These are phyloP conservation scores for Amanita subjunquillea DNA, from an alignment of 768 basidiomycete genomes.

Conservation along the genomic window DNA sequence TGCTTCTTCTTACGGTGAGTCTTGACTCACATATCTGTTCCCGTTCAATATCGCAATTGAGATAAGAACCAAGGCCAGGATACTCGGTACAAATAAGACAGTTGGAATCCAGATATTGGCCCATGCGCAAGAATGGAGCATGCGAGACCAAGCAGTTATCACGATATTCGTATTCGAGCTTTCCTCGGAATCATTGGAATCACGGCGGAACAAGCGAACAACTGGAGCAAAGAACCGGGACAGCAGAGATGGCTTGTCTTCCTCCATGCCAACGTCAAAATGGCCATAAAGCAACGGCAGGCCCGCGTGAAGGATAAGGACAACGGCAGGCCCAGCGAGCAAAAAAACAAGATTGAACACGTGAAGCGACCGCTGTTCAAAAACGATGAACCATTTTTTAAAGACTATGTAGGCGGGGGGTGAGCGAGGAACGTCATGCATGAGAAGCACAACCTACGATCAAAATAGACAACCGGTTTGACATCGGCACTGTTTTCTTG, in stretches of 20 bases:
- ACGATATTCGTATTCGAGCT: too few relatives aligned
- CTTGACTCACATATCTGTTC: slow-evolving; percentile 42
- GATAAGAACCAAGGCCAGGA: background rate
- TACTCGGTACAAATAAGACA: background rate
- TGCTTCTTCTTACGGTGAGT: slow-evolving; percentile 23
- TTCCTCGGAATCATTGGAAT: background rate
- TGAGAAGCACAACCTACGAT: slow-evolving; percentile 35
- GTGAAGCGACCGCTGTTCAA: slow-evolving; percentile 40
- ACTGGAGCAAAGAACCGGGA: slow-evolving; percentile 3
- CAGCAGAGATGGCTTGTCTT: slow-evolving; percentile 3
- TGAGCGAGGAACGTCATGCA: background rate
- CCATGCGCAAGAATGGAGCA: background rate
- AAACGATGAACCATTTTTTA: slow-evolving; percentile 30
- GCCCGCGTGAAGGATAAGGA: slow-evolving; percentile 28
- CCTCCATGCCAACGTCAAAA: background rate
- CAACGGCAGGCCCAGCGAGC: slow-evolving; percentile 48
- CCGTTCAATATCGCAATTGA: slow-evolving; percentile 9
- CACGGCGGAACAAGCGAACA: background rate
- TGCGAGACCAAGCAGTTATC: background rate
- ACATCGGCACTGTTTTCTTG: slow-evolving; percentile 11
- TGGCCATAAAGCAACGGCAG: slow-evolving; percentile 11
- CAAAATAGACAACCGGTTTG: slow-evolving; percentile 54
- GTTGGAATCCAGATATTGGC: slow-evolving; percentile 3
- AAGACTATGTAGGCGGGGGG: slow-evolving; percentile 3
- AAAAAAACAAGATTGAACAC: slow-evolving; percentile 50